Evolutionary conservation across 2,329 filamentous ascomycete species (phyloP), one percentile per base, ranked within the genome.

Genomic region (Aureobasidium zeae): DNA sequence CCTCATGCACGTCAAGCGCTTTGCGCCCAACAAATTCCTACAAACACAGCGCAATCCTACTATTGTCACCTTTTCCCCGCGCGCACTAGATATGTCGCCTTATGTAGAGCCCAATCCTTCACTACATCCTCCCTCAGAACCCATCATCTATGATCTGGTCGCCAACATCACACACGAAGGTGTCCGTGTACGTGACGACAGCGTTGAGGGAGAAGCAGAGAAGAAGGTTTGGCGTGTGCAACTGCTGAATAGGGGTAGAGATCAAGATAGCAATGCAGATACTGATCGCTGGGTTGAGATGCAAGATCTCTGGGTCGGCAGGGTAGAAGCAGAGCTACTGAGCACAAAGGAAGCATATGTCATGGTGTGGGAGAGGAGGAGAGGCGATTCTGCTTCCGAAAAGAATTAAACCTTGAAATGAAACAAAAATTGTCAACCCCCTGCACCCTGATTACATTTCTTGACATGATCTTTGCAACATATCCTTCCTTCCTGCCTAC

Each of bases 161-260:
- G 88, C 89, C 44, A 98, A 98, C 63, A 83, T 98, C 50, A 93
- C 80, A 48, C 89, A 83, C 69, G 89, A 83, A 71, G 88, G 77
- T 31, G 81, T 89, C 37, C 75, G 83, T 46, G 77, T 77, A 22
- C 73, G 77, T 52, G 85, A 89, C 52, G 86, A 89, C 51, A 79
- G 77, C 41, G 88, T 94, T 1, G 87, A 93, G 42, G 88, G 89
- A 34, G 88, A 86, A 53, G 85, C 80, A 32, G 88, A 95, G 65
- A 84, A 85, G 66, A 93, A 94, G 61, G 86, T 87, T 10, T 98
- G 91, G 88, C 87, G 93, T 61, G 86, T 87, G 16, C 91, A 98
- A 67, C 66, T 98, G 38, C 73, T 79, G 55, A 85, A 94, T 58
- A 82, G 85, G 58, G 57, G 54, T 13, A 48, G 42, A 15, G 49